Evolutionary conservation across 2,329 filamentous ascomycete genomes (phyloP), one percentile per base, ranked within the genome.

Genomic region (Fusarium pininemorale): DNA sequence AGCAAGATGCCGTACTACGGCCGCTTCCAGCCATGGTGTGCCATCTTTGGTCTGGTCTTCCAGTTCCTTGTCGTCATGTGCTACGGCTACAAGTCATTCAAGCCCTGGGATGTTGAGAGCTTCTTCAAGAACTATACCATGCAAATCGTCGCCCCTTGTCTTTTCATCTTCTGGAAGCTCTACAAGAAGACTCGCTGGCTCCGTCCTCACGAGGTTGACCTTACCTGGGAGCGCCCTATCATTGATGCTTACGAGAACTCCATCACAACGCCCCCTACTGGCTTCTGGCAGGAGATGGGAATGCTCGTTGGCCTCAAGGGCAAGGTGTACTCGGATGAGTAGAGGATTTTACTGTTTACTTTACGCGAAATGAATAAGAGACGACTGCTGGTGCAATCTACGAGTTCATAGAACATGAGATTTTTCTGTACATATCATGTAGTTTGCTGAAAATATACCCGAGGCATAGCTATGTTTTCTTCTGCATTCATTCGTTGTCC

Each of bases 161-260:
- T 90, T 35, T 92, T 87, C 78, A 59, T 87, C 26, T 84, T 84
- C 75, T 94, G 90, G 90, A 94, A 93, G 82, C 13, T 93, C 3
- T 26, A 90, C 79, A 89, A 90, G 83, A 84, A 83, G 64, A 93
- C 91, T 4, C 85, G 85, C 67, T 83, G 88, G 58, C 83, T 90
- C 24, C 81, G 82, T 6, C 83, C 90, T 0, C 78, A 84, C 10
- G 87, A 92, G 77, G 85, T 86, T 7, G 90, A 92, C 76, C 83
- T 92, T 22, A 82, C 90, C 47, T 89, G 89, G 89, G 86, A 92
- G 75, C 83, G 86, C n/a, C 89, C 89, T 28, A 75, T 84, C 28
- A 88, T 91, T 63, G 90, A 91, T 66, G 85, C 84, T 1, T 90
- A 91, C 70, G 89, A 90, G 78, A 83, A 81, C 14, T 83, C 83